A percentile compares a stretch with the other conserved stretches of the same genome.
Evolutionary conservation across 768 basidiomycete species (phyloP).

Genomic region (Rubroboletus pulcherrimus): DNA sequence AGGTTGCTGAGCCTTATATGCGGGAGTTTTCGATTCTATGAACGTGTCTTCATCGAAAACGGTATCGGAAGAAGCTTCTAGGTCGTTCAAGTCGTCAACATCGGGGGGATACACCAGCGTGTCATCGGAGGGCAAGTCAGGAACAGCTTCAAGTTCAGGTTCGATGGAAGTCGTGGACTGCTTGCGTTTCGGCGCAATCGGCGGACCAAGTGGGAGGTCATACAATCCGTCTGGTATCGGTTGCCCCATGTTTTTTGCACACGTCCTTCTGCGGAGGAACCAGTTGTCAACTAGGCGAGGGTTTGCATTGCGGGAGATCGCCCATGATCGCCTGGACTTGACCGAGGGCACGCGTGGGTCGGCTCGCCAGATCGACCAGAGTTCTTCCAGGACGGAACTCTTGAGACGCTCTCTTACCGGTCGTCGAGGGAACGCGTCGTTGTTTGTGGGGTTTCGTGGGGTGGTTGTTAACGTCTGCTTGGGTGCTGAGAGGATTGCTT

Average conservation of each 20-base stretch:
- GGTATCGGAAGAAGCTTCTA: conserved; percentile 24
- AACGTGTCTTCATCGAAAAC: conserved; percentile 9
- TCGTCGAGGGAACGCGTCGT: conserved; percentile 1
- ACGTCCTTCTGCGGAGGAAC: conserved; percentile 24
- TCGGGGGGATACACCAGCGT: conserved; percentile 16
- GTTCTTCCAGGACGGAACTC: conserved; percentile 18
- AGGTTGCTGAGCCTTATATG: conserved; percentile 14
- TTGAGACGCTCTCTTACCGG: conserved; percentile 10
- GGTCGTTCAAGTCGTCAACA: conserved; percentile 1
- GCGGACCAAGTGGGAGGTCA: conserved; percentile 15
- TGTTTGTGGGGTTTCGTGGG: neutral
- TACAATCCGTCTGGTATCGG: conserved; percentile 19
- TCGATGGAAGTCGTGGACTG: conserved; percentile 2
- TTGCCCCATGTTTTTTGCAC: conserved; percentile 23
- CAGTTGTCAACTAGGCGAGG: conserved; percentile 22
- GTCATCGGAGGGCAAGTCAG: conserved; percentile 23
- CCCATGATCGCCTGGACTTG: conserved; percentile 27
- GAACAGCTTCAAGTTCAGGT: neutral
- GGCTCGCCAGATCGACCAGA: conserved; percentile 29
- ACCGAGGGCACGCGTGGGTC: conserved; percentile 29
- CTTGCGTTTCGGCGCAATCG: conserved; percentile 8
- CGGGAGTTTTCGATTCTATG: neutral
- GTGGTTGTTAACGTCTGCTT: neutral
- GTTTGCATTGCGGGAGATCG: conserved; percentile 18
- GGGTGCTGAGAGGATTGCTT: neutral